Conservation (phyloP, 768 basidiomycete genomes). For the Pisolithus tinctorius region DNA sequence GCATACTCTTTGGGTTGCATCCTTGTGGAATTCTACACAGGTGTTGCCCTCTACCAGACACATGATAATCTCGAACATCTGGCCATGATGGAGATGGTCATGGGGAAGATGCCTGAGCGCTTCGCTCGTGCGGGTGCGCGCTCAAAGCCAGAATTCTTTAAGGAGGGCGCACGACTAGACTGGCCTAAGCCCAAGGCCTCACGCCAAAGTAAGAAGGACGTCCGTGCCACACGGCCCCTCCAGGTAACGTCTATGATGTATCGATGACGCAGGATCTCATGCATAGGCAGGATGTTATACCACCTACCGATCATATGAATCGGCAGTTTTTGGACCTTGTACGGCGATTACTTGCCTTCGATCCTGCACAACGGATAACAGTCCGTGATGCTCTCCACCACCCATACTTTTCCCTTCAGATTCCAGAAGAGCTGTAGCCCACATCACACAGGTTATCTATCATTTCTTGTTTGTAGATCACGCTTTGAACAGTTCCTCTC, state of each 20-base stretch:
- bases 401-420: slow-evolving; percentile 71
- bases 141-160: slow-evolving; percentile 91
- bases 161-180: slow-evolving; percentile 75
- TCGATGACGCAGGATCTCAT: neutral
- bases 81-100: slow-evolving; percentile 99
- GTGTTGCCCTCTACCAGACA: slow-evolving; percentile 97
- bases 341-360: slow-evolving; percentile 80
- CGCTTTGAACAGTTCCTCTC: slow-evolving; percentile 9
- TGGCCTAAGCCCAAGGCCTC: slow-evolving; percentile 89
- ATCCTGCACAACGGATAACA: slow-evolving; percentile 81
- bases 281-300: slow-evolving; percentile 69
- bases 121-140: slow-evolving; percentile 71
- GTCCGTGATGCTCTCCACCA: slow-evolving; percentile 86
- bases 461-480: slow-evolving; percentile 23
- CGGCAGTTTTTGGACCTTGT: slow-evolving; percentile 84
- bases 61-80: slow-evolving; percentile 99
- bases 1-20: slow-evolving; percentile 98
- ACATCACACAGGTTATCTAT: slow-evolving; percentile 28
- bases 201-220: slow-evolving; percentile 90
- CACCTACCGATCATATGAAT: slow-evolving; percentile 66
- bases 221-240: slow-evolving; percentile 74
- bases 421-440: slow-evolving; percentile 61
- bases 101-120: slow-evolving; percentile 93
- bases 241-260: slow-evolving; percentile 41
- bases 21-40: slow-evolving; percentile 96